A percentile compares a stretch with the other conserved stretches of the same genome.
Evolutionary conservation across 148 eudicot genomes (phyloP).

Genomic region (Nepenthes mirabilis): DNA sequence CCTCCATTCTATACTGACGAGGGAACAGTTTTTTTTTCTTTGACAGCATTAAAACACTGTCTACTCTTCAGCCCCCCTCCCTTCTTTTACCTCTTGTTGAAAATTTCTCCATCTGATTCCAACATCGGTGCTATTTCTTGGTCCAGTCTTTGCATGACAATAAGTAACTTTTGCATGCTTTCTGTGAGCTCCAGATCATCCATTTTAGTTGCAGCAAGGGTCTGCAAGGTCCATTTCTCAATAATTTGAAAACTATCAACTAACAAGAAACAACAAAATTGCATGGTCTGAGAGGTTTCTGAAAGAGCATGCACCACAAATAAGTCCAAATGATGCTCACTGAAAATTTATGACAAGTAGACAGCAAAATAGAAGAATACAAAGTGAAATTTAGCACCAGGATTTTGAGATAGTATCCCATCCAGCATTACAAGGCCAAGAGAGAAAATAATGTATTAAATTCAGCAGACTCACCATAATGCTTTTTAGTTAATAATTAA

Average conservation of each 20-base stretch:
- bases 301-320: neutral
- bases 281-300: neutral
- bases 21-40: no score
- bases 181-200: constrained; percentile 78
- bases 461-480: no score
- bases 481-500: no score
- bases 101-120: constrained; percentile 84
- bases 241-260: constrained; percentile 6
- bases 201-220: constrained; percentile 86
- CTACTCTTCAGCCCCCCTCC: no score
- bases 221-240: constrained; percentile 24
- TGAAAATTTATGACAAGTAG: no score
- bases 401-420: no score
- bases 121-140: constrained; percentile 79
- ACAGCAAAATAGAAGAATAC: no score
- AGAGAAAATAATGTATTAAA: no score
- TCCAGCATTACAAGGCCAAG: no score
- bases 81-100: constrained; percentile 56
- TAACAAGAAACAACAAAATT: neutral
- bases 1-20: no score
- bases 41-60: no score
- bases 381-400: neutral
- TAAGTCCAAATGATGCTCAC: neutral
- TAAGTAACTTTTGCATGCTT: constrained; percentile 86
- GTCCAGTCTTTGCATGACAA: constrained; percentile 89